A percentile compares a stretch with the other conserved stretches of the same genome.
phyloP scores from a whole-genome alignment of 2,329 filamentous ascomycete species.

The Colletotrichum somersetense region DNA sequence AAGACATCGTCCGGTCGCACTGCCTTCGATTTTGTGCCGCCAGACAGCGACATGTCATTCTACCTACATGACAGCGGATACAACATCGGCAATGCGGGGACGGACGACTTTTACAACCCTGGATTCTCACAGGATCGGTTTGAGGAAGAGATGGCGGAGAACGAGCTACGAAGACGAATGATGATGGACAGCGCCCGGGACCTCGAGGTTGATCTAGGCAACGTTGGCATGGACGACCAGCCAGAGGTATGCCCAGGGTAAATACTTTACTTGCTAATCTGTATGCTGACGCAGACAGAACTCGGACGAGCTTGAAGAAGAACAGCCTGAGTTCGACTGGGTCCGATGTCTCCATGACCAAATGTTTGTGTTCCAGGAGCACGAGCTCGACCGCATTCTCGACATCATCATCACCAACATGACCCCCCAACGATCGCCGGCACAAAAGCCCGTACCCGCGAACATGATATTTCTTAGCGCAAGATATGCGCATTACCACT shows the following conservation, averaged over 20 bases:
- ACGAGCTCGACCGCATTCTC: slow-evolving; percentile 89
- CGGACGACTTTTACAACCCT: slow-evolving; percentile 93
- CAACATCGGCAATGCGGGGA: slow-evolving; percentile 82
- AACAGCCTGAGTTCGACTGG: slow-evolving; percentile 96
- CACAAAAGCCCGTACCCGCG: slow-evolving; percentile 97
- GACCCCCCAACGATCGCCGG: slow-evolving; percentile 93
- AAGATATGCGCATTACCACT: slow-evolving; percentile 96
- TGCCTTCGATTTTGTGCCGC: slow-evolving; percentile 94
- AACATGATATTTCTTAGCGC: slow-evolving; percentile 97
- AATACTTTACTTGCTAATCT: slow-evolving; percentile 42
- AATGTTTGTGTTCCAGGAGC: slow-evolving; percentile 99
- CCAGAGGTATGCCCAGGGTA: slow-evolving; percentile 75
- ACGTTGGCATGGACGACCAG: slow-evolving; percentile 94
- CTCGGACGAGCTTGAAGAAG: slow-evolving; percentile 83
- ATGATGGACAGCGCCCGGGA: slow-evolving; percentile 99
- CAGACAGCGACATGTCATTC: slow-evolving; percentile 95
- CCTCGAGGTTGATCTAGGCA: slow-evolving; percentile 94
- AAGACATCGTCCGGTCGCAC: slow-evolving; percentile 95
- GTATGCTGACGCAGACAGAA: slow-evolving; percentile 42
- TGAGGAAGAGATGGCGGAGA: slow-evolving; percentile 97
- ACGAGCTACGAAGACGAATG: slow-evolving; percentile 94
- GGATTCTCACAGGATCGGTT: slow-evolving; percentile 94
- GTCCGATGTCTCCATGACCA: slow-evolving; percentile 94
- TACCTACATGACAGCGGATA: slow-evolving; percentile 97
- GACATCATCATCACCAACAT: slow-evolving; percentile 98